These are phyloP conservation scores for Solanum phureja DNA, from an alignment of 257 asterid genomes.

Conservation along the genomic window DNA sequence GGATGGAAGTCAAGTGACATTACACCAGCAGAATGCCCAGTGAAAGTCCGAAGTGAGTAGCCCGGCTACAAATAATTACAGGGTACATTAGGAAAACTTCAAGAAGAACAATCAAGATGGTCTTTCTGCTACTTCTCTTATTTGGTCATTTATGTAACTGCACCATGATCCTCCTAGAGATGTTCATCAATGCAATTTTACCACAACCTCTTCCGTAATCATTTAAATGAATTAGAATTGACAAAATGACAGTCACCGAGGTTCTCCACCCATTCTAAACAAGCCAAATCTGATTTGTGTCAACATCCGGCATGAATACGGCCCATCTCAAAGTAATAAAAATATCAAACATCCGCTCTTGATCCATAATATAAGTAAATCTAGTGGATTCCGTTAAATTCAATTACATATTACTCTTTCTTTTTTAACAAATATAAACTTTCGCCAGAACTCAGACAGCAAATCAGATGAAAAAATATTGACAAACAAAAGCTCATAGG, in stretches of 20 bases:
- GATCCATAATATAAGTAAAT: not conserved
- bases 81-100: not conserved
- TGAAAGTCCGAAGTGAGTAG: constrained; percentile 70
- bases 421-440: not conserved
- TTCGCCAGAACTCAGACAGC: not conserved
- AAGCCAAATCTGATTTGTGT: not conserved
- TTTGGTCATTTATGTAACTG: not conserved
- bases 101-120: not conserved
- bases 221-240: not conserved
- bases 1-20: constrained; percentile 97
- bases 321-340: not conserved
- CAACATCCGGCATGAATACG: not conserved
- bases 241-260: not conserved
- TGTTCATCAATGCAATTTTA: not conserved
- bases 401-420: not conserved
- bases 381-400: not conserved
- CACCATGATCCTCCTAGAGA: not conserved
- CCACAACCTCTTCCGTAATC: not conserved
- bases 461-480: not conserved
- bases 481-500: not conserved
- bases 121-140: not conserved
- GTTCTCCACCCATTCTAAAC: not conserved
- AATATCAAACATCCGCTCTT: not conserved
- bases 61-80: constrained; percentile 44
- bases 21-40: constrained; percentile 83